Evolutionary conservation across 495 filamentous ascomycete genomes (phyloP).

Genomic region (Aspergillus incahuasiensis): DNA sequence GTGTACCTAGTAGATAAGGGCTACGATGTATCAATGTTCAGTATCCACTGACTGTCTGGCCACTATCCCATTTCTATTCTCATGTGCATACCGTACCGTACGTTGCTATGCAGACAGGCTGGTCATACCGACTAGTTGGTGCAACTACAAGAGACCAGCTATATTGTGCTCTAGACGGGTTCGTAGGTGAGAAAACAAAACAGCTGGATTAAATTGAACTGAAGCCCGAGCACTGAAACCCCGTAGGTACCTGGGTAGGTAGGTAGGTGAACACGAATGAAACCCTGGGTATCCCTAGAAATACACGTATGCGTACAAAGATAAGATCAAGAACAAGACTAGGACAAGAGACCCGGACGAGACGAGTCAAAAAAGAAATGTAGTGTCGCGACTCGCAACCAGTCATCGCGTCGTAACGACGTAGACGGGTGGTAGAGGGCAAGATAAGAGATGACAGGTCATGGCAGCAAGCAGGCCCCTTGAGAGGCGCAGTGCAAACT

Average conservation of each 20-base stretch:
- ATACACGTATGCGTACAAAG: constrained; percentile 19
- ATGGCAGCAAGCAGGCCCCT: constrained; percentile 9
- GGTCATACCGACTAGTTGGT: too few relatives aligned
- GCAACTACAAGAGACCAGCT: too few relatives aligned
- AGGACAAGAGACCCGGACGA: neutral
- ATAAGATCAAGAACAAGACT: neutral
- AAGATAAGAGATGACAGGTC: neutral
- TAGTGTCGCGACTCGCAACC: constrained; percentile 12
- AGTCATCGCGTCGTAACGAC: constrained; percentile 11
- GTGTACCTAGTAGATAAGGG: too few relatives aligned
- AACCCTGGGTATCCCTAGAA: constrained; percentile 7
- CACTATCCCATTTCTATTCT: too few relatives aligned
- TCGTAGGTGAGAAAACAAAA: neutral
- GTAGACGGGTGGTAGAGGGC: neutral
- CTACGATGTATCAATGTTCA: too few relatives aligned
- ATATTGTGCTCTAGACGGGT: too few relatives aligned
- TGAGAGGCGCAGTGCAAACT: neutral
- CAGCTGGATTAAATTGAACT: neutral
- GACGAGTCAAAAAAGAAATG: too few relatives aligned
- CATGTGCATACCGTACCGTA: too few relatives aligned
- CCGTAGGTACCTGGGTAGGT: neutral
- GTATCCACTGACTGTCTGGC: too few relatives aligned
- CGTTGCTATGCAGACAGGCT: too few relatives aligned
- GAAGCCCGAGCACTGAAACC: neutral
- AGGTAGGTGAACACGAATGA: constrained; percentile 1